These are phyloP conservation scores for Phyllosticta capitalensis DNA, from an alignment of 2,329 filamentous ascomycete genomes.

Conservation along the genomic window DNA sequence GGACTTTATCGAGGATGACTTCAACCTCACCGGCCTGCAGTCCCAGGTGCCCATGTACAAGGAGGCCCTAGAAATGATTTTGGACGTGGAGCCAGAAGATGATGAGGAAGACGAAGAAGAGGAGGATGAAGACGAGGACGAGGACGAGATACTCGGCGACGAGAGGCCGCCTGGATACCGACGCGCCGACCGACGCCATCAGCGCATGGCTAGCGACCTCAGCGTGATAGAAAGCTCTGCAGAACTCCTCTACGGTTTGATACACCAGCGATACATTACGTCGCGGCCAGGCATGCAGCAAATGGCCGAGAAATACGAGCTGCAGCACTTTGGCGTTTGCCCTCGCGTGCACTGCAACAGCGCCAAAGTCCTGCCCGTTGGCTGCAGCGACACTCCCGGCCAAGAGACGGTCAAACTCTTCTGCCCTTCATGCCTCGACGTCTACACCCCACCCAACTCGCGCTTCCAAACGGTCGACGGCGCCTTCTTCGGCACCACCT, in stretches of 20 bases:
- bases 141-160: conserved; percentile 34
- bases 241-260: conserved; percentile 96
- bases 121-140: conserved; percentile 55
- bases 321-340: conserved; percentile 90
- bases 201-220: conserved; percentile 81
- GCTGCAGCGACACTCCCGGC: conserved; percentile 86
- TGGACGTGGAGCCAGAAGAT: conserved; percentile 95
- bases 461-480: conserved; percentile 96
- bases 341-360: conserved; percentile 90
- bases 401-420: conserved; percentile 98
- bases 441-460: conserved; percentile 95
- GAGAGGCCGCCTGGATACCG: conserved; percentile 50
- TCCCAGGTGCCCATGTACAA: conserved; percentile 98
- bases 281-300: conserved; percentile 93
- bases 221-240: conserved; percentile 94
- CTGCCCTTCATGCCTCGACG: conserved; percentile 91
- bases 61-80: conserved; percentile 97
- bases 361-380: conserved; percentile 84
- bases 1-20: conserved; percentile 99
- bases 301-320: conserved; percentile 98
- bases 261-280: conserved; percentile 97
- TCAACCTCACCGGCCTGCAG: conserved; percentile 93
- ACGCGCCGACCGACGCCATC: conserved; percentile 54
- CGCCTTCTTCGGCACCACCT: conserved; percentile 96
- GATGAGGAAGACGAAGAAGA: conserved; percentile 78